A percentile compares a stretch with the other conserved stretches of the same genome.
Conservation (phyloP, 2,329 filamentous ascomycete species). For the Dryadomyces quercus-mongolicae region DNA sequence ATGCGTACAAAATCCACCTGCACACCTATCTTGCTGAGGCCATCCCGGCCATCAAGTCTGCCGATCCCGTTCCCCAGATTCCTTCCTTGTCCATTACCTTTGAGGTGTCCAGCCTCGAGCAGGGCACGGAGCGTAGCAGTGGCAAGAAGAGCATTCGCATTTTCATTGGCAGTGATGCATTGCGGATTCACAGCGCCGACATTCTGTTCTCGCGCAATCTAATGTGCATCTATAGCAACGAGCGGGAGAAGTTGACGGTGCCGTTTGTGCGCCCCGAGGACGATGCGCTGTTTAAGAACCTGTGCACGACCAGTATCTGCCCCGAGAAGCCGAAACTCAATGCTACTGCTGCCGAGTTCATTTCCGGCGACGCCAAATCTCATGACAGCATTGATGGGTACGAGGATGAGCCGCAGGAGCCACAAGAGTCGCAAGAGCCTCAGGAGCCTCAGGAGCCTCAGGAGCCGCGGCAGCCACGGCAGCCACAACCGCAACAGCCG, state of each 20-base stretch:
- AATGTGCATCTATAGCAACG: slow-evolving; percentile 76
- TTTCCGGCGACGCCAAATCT: slow-evolving; percentile 20
- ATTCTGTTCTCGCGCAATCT: slow-evolving; percentile 86
- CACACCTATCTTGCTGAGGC: slow-evolving; percentile 87
- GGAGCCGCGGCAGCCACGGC: background rate
- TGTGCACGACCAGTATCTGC: slow-evolving; percentile 50
- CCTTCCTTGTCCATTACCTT: slow-evolving; percentile 75
- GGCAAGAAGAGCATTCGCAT: slow-evolving; percentile 62
- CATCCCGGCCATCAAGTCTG: slow-evolving; percentile 59
- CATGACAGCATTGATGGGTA: slow-evolving; percentile 8
- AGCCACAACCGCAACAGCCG: background rate
- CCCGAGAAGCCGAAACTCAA: slow-evolving; percentile 48
- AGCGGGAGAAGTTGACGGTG: slow-evolving; percentile 75
- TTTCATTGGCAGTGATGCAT: slow-evolving; percentile 78
- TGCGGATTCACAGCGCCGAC: slow-evolving; percentile 79
- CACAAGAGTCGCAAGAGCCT: background rate
- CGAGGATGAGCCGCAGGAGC: slow-evolving; percentile 4
- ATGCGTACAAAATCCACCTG: slow-evolving; percentile 57
- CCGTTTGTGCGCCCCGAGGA: slow-evolving; percentile 90
- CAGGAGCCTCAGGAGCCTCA: background rate
- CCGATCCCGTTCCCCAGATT: slow-evolving; percentile 63
- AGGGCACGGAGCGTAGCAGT: slow-evolving; percentile 30
- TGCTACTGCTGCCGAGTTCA: slow-evolving; percentile 32
- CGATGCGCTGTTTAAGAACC: slow-evolving; percentile 64
- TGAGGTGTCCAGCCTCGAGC: slow-evolving; percentile 51